Base-by-base conservation (phyloP, 169 alveolate species). In the Cryptosporidium viatorum region DNA sequence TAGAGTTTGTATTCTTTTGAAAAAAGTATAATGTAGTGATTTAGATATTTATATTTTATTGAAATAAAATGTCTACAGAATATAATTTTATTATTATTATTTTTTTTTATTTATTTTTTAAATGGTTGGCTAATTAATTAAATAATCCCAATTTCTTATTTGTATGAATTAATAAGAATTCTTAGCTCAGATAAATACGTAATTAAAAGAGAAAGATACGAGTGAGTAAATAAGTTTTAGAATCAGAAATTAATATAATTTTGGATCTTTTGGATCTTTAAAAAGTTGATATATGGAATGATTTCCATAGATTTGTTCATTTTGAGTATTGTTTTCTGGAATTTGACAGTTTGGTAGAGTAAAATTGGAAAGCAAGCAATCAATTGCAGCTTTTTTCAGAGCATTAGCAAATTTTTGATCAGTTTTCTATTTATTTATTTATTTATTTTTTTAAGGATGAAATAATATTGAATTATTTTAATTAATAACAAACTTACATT, bases 391-490 rank as follows among this genome's bases (percentile, higher is more conserved):
- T 48, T 80, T 80, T 43, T 62, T 59, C 6, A 80, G 45, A 23
- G 65, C 67, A n/a, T 29, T 62, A 37, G 89, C 89, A 33, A 80
- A 80, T 62, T 80, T 80, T 43, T 80, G 89, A 21, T 80, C 58
- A 14, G 89, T 80, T 80, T 62, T 80, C 89, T 80, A 41, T n/a
- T n/a, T n/a, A n/a, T n/a, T n/a, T n/a, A n/a, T n/a, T n/a, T n/a
- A n/a, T n/a, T n/a, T n/a, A n/a, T 10, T 18, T 35, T 23, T 2
- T n/a, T 21, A 18, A 45, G 35, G 31, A 39, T 41, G 0, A 26
- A 29, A 51, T 50, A 71, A 43, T 26, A n/a, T 45, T 16, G 26
- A 21, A 16, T 12, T 26, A 69, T 0, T 43, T 0, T 14, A 14
- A 23, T 21, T 37, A 69, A 29, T 71, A 6, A 29, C 3, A 9